Conservation (phyloP, 306 rosid genomes). For the Lathyrus oleraceus region DNA sequence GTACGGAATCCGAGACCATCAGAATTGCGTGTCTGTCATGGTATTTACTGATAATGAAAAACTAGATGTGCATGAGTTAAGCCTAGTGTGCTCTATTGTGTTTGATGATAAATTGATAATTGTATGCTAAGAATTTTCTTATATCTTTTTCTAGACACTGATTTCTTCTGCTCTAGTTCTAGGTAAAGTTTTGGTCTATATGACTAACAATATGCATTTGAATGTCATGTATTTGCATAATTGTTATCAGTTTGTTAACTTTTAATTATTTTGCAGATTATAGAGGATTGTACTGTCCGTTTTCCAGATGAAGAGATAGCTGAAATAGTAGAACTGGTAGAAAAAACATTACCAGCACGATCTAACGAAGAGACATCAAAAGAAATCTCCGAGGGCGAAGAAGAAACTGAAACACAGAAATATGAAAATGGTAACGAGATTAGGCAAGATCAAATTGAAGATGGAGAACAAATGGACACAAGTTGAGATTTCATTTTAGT, state of each 20-base stretch:
- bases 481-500: constrained; percentile 28
- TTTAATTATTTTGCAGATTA: constrained; percentile 42
- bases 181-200: background rate
- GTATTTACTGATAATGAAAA: background rate
- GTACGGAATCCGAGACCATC: background rate
- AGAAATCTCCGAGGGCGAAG: constrained; percentile 22
- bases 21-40: background rate
- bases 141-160: background rate
- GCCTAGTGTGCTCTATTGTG: constrained; percentile 7
- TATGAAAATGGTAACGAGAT: constrained; percentile 23
- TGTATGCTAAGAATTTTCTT: too few relatives aligned
- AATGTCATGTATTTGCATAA: background rate
- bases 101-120: background rate
- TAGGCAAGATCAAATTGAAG: constrained; percentile 21
- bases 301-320: constrained; percentile 42
- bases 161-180: background rate
- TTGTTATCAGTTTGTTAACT: constrained; percentile 4
- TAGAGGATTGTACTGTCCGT: constrained; percentile 49
- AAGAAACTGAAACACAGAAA: constrained; percentile 29
- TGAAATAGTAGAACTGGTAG: constrained; percentile 57
- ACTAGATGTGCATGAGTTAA: background rate
- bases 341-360: constrained; percentile 45
- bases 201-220: constrained; percentile 15
- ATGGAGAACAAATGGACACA: constrained; percentile 41
- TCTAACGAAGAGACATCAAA: constrained; percentile 10